Evolutionary conservation across 2,329 filamentous ascomycete species (phyloP), one percentile per base, ranked within the genome.

Genomic region (Epichloe aotearoae): DNA sequence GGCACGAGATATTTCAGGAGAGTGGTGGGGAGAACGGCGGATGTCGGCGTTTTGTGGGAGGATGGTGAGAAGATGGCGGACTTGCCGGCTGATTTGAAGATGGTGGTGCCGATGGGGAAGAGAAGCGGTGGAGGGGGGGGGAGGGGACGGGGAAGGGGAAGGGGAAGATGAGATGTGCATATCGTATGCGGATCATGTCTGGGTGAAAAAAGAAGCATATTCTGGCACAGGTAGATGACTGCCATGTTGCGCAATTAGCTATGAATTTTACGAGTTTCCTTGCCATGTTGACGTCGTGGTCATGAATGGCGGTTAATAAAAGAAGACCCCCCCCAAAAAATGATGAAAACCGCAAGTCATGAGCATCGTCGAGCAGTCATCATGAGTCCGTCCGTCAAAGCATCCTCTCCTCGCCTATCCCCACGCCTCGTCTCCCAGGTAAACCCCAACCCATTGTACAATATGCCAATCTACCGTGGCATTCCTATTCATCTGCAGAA

Each of bases 1-100:
- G 75, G 80, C 33, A 65, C 77, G 19, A 73, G 75, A 58, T 88
- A 83, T 61, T 91, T 94, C 61, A 77, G 77, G 67, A 76, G 79
- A 61, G 89, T 91, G 1, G 77, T 79, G 56, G 83, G 80, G 1
- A 69, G 83, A 53, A 76, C 67, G 53, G 68, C 71, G 50, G 77
- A 76, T 36, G 73, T 83, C 1, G 81, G 79, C 0, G 70, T 86
- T 44, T 69, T 95, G 59, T 83, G 88, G 75, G 77, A 78, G 62
- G 76, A 84, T 57, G 89, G 89, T 0, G 69, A 79, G 59, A 74
- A 83, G 61, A 68, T 81, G 46, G 77, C 74, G 10, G 81, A 89
- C 61, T 69, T 91, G 58, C 88, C 86, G 49, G 70, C 73, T 45
- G 72, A 68, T 0, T 70, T 86, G 23, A 74, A 73, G 56, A 68